Base-by-base conservation (phyloP, 2,329 filamentous ascomycete species). In the Aspergillus chevalieri region DNA sequence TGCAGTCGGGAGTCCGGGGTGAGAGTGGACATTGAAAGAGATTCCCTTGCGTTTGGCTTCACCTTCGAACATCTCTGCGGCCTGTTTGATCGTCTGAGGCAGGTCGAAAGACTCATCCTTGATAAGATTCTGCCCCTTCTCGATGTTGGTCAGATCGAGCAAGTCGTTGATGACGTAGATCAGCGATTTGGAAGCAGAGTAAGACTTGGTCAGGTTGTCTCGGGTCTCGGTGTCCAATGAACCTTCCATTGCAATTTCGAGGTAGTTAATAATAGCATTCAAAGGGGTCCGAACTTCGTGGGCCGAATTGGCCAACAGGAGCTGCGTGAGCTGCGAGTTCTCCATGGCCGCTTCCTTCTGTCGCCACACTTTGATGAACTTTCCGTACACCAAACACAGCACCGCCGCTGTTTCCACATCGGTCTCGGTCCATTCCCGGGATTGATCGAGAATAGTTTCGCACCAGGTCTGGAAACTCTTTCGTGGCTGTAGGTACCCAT, bases 161-260 rank as follows among this genome's bases (percentile, higher is more conserved):
- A 95, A 75, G 64, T 95, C 90, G 56, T 95, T 95, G 71, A 95
- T 95, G 8, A 95, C 89, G 64, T 94, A 95, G 4, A 95, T 92
- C 22, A 95, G 73, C 0, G 89, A 94, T 62, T 95, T 95, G 0
- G 90, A 95, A 3, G 90, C 90, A 0, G 89, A 94, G 64, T 95
- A 88, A 1, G 90, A 95, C 57, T 84, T 86, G 0, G 86, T 79
- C 5, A 95, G 73, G 52, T 93, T 94, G 4, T 95, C 90, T 17
- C 91, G 78, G 0, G 88, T 95, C 62, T 95, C 90, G 14, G 81
- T 74, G 55, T 95, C 90, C 3, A 95, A 73, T 0, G 77, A 73
- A 0, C 89, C 89, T 69, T 95, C 90, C 1, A 95, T 72, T 0
- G 90, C 90, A 55, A 95, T 95, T 59, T 95, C 90, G 1, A 95